Conservation (phyloP, 257 asterid species). For the Forsythia viridissima region DNA sequence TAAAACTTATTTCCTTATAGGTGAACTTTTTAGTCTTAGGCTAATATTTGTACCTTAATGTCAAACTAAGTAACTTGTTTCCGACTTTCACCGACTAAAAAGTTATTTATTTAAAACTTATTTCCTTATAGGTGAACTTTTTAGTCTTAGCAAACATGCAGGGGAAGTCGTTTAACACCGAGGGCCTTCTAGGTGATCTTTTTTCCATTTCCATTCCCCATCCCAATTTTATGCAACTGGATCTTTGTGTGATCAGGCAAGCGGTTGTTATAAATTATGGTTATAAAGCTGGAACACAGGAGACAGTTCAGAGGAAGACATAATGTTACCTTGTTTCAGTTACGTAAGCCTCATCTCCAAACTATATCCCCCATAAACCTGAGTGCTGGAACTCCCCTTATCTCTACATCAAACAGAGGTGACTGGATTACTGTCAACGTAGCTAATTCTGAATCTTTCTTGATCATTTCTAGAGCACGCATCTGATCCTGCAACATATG, state of each 20-base stretch:
- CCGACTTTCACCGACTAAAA: not conserved
- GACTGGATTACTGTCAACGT: constrained; percentile 45
- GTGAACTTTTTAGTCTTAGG: not conserved
- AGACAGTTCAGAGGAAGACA: not conserved
- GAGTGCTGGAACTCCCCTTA: constrained; percentile 74
- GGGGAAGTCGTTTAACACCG: too few relatives aligned
- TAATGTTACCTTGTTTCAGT: not conserved
- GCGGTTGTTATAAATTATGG: not conserved
- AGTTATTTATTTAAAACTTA: not conserved
- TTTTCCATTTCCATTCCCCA: too few relatives aligned
- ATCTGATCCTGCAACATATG: constrained; percentile 58
- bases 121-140: not conserved
- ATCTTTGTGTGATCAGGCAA: too few relatives aligned
- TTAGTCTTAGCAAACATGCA: not conserved
- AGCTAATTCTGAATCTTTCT: constrained; percentile 49
- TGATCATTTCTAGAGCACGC: constrained; percentile 58
- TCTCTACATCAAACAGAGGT: constrained; percentile 66
- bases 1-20: not conserved
- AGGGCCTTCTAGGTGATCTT: too few relatives aligned
- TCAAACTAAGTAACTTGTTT: too few relatives aligned
- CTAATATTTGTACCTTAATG: too few relatives aligned
- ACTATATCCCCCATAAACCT: constrained; percentile 64
- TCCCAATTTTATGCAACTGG: too few relatives aligned
- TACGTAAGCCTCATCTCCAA: constrained; percentile 48
- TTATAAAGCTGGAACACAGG: not conserved